A percentile compares a stretch with the other conserved stretches of the same genome.
Conservation (phyloP, 768 basidiomycete genomes). For the Rhizopogon vesiculosus region DNA sequence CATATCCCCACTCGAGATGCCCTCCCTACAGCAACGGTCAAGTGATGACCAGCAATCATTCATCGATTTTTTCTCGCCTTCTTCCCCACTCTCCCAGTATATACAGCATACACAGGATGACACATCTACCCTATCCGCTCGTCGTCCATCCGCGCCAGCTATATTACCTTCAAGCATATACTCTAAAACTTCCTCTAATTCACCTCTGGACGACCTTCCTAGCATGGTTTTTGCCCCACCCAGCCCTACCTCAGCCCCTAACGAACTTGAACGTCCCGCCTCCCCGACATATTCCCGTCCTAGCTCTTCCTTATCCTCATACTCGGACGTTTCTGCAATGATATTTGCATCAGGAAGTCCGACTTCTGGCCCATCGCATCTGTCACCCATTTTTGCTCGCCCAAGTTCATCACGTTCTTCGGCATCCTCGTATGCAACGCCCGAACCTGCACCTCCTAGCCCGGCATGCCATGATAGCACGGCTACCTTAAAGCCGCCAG, state of each 20-base stretch:
- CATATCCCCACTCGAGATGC: slow-evolving; percentile 14
- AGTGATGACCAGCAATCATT: slow-evolving; percentile 40
- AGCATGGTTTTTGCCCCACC: slow-evolving; percentile 29
- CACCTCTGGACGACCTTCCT: slow-evolving; percentile 20
- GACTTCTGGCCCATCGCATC: slow-evolving; percentile 6
- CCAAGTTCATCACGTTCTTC: slow-evolving; percentile 20
- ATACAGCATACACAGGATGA: slow-evolving; percentile 2
- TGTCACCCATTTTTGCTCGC: slow-evolving; percentile 8
- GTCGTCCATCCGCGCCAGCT: slow-evolving; percentile 8
- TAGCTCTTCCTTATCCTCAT: slow-evolving; percentile 9
- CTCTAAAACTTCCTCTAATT: slow-evolving; percentile 9
- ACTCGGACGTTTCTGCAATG: slow-evolving; percentile 22
- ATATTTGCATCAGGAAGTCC: slow-evolving; percentile 25
- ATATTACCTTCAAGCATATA: slow-evolving; percentile 16
- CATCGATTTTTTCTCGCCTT: slow-evolving; percentile 39
- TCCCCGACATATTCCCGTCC: slow-evolving; percentile 9
- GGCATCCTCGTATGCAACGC: slow-evolving; percentile 23
- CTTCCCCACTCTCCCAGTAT: not conserved
- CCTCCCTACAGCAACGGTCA: slow-evolving; percentile 10
- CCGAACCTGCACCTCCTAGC: slow-evolving; percentile 24
- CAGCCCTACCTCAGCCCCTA: slow-evolving; percentile 13
- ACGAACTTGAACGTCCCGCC: not conserved
- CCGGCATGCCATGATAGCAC: slow-evolving; percentile 1
- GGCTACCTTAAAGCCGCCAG: slow-evolving; percentile 31
- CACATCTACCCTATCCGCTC: slow-evolving; percentile 1